Evolutionary conservation across 441 rosid species (phyloP).

Genomic region (Corymbia citriodora): DNA sequence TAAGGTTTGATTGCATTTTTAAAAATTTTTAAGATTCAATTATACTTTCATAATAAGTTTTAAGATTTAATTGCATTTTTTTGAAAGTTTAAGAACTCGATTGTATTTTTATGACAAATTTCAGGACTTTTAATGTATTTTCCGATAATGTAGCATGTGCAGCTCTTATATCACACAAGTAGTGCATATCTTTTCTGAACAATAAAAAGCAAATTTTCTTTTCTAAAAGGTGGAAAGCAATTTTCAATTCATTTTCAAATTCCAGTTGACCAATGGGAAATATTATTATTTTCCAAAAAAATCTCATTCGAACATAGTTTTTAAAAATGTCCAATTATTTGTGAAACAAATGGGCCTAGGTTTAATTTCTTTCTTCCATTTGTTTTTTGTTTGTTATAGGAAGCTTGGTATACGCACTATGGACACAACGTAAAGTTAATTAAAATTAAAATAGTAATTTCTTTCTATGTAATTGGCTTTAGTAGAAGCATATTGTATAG

Average conservation of each 20-base stretch:
- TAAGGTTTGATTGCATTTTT: neutral
- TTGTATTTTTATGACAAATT: neutral
- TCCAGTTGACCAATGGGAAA: neutral
- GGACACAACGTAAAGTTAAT: neutral
- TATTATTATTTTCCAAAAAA: neutral
- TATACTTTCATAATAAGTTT: too few species aligned
- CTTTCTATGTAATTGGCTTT: too few species aligned
- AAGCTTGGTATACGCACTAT: neutral
- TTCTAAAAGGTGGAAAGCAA: neutral
- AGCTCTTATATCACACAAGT: neutral
- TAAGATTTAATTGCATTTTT: too few species aligned
- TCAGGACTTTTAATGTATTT: too few species aligned
- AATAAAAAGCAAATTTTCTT: neutral
- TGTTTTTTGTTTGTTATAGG: neutral
- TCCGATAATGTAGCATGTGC: neutral
- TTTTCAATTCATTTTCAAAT: neutral
- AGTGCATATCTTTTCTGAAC: neutral
- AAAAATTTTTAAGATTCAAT: too few species aligned
- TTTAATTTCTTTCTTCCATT: neutral
- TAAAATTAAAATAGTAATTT: too few species aligned
- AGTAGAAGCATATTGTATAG: too few species aligned
- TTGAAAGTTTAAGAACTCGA: fast-evolving
- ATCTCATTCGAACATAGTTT: neutral
- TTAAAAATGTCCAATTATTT: neutral
- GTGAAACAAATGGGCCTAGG: neutral